phyloP scores from a whole-genome alignment of 345 rosid genomes.

The Gossypium stocksii region DNA sequence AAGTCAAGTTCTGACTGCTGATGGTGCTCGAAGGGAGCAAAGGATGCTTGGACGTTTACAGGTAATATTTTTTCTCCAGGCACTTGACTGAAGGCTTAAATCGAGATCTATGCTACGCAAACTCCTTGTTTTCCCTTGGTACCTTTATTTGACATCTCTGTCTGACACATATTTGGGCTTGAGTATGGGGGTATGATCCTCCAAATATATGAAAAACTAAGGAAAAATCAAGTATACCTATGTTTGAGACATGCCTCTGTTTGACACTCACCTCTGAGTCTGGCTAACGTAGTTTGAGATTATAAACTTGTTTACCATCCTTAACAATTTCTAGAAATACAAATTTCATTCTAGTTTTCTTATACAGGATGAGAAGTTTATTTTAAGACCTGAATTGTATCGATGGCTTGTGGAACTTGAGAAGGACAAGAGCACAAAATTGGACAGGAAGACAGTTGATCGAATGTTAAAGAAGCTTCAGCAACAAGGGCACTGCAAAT shows the following conservation, averaged over 20 bases:
- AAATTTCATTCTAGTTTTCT: constrained; percentile 14
- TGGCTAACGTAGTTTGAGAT: background rate
- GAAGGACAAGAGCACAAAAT: constrained; percentile 60
- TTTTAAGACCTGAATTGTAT: constrained; percentile 73
- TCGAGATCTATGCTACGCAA: background rate
- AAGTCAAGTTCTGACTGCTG: constrained; percentile 44
- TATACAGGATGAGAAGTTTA: constrained; percentile 66
- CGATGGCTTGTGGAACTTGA: constrained; percentile 80
- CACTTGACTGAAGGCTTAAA: constrained; percentile 11
- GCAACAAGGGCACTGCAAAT: constrained; percentile 74
- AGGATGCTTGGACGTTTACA: constrained; percentile 68
- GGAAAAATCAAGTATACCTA: background rate
- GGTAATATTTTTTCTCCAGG: constrained; percentile 35
- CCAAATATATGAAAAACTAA: background rate
- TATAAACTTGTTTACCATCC: constrained; percentile 14
- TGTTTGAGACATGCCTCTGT: background rate
- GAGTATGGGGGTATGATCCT: background rate
- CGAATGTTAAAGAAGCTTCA: constrained; percentile 76
- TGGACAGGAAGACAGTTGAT: constrained; percentile 81
- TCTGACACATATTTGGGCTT: background rate
- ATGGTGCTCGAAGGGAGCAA: constrained; percentile 72
- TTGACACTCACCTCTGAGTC: background rate
- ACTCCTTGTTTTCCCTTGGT: background rate
- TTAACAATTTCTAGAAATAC: background rate
- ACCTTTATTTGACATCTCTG: background rate